These are phyloP conservation scores for Botrytis elliptica DNA, from an alignment of 2,329 filamentous ascomycete genomes.

Conservation along the genomic window DNA sequence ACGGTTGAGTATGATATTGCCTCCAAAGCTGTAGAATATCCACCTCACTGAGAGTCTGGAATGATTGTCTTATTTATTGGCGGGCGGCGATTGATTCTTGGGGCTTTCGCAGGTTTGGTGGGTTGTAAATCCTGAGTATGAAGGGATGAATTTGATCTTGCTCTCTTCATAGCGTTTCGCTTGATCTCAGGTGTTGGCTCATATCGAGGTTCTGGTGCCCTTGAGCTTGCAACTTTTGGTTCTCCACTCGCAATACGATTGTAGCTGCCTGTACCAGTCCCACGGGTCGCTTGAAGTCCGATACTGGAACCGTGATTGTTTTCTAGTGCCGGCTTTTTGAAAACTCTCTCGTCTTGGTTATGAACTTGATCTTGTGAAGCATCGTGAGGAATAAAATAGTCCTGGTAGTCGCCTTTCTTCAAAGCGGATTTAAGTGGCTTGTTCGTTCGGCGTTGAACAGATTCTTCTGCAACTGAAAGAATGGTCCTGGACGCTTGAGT, in stretches of 20 bases:
- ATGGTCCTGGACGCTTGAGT: neutral
- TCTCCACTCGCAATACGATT: slow-evolving; percentile 19
- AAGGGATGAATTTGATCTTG: slow-evolving; percentile 10
- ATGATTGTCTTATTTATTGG: slow-evolving; percentile 12
- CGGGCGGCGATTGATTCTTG: neutral
- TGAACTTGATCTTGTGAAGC: neutral
- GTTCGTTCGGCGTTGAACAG: slow-evolving; percentile 4
- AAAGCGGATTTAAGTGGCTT: slow-evolving; percentile 22
- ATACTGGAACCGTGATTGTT: neutral
- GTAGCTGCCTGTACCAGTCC: slow-evolving; percentile 9
- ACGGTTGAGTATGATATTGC: neutral
- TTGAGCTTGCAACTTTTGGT: neutral
- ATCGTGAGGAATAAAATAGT: neutral
- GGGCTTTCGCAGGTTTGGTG: slow-evolving; percentile 14
- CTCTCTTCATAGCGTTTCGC: slow-evolving; percentile 22
- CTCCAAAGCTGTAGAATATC: too few species aligned
- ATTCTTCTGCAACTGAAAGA: slow-evolving; percentile 17
- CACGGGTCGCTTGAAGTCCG: neutral
- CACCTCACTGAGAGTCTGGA: slow-evolving; percentile 21
- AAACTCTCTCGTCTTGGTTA: neutral
- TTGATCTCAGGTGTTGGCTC: slow-evolving; percentile 8
- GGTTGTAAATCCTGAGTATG: neutral
- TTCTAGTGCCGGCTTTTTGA: neutral
- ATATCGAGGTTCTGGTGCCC: neutral
- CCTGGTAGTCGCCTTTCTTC: slow-evolving; percentile 18